phyloP scores from a whole-genome alignment of 352 stramenopile genomes.

The Pythium scleroteichum region DNA sequence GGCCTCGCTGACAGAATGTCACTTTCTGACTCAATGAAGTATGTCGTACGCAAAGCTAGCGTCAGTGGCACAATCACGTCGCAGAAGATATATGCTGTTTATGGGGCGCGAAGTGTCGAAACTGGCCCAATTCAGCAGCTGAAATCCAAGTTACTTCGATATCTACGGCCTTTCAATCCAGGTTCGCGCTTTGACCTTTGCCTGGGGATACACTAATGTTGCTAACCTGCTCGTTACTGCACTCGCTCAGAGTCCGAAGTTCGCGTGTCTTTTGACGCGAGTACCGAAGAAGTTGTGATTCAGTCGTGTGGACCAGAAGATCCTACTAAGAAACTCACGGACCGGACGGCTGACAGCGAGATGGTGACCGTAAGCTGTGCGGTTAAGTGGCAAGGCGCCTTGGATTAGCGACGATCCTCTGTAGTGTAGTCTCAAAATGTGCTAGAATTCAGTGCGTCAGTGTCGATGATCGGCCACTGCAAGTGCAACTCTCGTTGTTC shows the following conservation, averaged over 20 bases:
- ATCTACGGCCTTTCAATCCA: slow-evolving; percentile 75
- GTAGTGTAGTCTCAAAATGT: slow-evolving; percentile 1
- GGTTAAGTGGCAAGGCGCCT: slow-evolving; percentile 65
- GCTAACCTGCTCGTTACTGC: not conserved
- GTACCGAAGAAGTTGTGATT: slow-evolving; percentile 55
- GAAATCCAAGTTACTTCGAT: slow-evolving; percentile 79
- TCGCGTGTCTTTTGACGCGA: slow-evolving; percentile 49
- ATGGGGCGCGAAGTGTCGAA: slow-evolving; percentile 80
- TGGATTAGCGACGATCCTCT: slow-evolving; percentile 40
- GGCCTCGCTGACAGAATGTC: slow-evolving; percentile 72
- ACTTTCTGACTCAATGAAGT: slow-evolving; percentile 68
- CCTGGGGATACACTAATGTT: too few relatives aligned
- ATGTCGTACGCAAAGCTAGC: slow-evolving; percentile 59
- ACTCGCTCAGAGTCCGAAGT: slow-evolving; percentile 50
- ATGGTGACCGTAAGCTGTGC: slow-evolving; percentile 44
- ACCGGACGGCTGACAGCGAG: not conserved
- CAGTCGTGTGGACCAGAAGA: slow-evolving; percentile 43
- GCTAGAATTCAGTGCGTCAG: slow-evolving; percentile 14
- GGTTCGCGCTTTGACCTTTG: slow-evolving; percentile 33
- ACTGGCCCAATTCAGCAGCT: slow-evolving; percentile 76
- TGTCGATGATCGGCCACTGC: too few relatives aligned
- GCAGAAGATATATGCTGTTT: slow-evolving; percentile 83
- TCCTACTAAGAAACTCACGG: slow-evolving; percentile 11
- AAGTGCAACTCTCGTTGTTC: too few relatives aligned
- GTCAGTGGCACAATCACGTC: slow-evolving; percentile 49